phyloP scores from a whole-genome alignment of 2,329 filamentous ascomycete species.

The Ophiostoma novo-ulmi region DNA sequence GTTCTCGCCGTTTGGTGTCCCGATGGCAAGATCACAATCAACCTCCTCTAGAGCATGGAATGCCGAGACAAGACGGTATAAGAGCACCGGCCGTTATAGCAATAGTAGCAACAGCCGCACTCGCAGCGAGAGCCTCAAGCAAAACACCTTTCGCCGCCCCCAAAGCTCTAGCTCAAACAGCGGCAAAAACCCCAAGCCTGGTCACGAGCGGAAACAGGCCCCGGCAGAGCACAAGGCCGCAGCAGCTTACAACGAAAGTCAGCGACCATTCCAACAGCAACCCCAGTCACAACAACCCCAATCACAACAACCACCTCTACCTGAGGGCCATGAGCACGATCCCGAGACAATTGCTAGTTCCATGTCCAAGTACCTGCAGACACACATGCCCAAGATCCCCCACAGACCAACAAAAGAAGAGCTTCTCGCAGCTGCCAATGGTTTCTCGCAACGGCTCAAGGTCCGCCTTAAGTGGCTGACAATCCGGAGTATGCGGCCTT shows the following conservation, averaged over 20 bases:
- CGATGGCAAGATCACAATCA: not conserved
- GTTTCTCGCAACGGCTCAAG: slow-evolving; percentile 84
- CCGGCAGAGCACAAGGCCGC: not conserved
- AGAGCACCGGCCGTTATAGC: slow-evolving; percentile 31
- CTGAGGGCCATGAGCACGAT: slow-evolving; percentile 30
- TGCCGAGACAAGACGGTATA: slow-evolving; percentile 31
- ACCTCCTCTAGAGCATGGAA: not conserved
- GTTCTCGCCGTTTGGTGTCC: slow-evolving; percentile 5
- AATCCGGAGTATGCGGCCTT: slow-evolving; percentile 86
- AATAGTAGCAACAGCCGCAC: slow-evolving; percentile 23
- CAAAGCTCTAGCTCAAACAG: not conserved
- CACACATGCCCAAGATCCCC: slow-evolving; percentile 61
- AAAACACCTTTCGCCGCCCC: not conserved
- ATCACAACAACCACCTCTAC: not conserved
- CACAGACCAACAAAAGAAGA: slow-evolving; percentile 92
- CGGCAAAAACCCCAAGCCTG: not conserved
- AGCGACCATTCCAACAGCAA: slow-evolving; percentile 12
- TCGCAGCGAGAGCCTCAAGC: not conserved
- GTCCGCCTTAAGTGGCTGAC: slow-evolving; percentile 98
- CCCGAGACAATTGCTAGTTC: slow-evolving; percentile 46
- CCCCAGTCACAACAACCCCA: not conserved
- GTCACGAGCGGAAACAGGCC: not conserved
- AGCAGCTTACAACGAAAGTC: slow-evolving; percentile 20
- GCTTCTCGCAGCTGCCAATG: slow-evolving; percentile 80
- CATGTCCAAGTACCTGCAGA: slow-evolving; percentile 55